Percentiles rank a stretch among this genome's conserved stretches.
Evolutionary conservation across 78 protist species (phyloP).

Genomic region (Cavenderia fasciculata): DNA sequence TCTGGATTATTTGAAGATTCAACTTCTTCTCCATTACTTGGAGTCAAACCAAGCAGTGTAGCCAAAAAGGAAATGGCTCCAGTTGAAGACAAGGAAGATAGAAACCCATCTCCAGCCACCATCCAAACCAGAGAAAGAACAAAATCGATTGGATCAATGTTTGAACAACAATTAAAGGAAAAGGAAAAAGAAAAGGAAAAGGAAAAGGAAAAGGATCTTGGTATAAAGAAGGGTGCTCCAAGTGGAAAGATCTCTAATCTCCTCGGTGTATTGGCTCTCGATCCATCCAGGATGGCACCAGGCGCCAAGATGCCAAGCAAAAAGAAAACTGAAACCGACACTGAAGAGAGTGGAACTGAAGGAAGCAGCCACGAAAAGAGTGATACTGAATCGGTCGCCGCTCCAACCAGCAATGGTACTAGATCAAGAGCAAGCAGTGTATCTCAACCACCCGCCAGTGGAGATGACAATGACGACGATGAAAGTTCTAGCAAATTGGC

Average conservation of each 20-base stretch:
- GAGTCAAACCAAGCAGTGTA: too few species aligned
- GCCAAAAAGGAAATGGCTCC: slow-evolving; percentile 2
- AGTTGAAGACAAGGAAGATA: not conserved
- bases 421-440: slow-evolving; percentile 10
- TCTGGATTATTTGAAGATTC: slow-evolving; percentile 9
- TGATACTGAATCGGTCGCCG: slow-evolving; percentile 1
- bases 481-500: slow-evolving; percentile 6
- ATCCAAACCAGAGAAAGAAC: not conserved
- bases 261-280: slow-evolving; percentile 43
- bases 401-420: slow-evolving; percentile 10
- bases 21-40: not conserved
- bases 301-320: slow-evolving; percentile 53
- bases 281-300: slow-evolving; percentile 73
- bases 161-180: slow-evolving; percentile 31
- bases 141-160: slow-evolving; percentile 56
- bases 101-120: slow-evolving; percentile 18
- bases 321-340: slow-evolving; percentile 39
- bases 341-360: not conserved
- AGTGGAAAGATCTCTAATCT: slow-evolving; percentile 62
- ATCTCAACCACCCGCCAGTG: not conserved
- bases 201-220: slow-evolving; percentile 39
- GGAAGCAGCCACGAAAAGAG: not conserved
- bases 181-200: slow-evolving; percentile 5
- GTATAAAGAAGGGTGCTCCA: too few species aligned
- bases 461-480: not conserved